Base-by-base conservation (phyloP, 768 basidiomycete species). In the Astraeus odoratus region DNA sequence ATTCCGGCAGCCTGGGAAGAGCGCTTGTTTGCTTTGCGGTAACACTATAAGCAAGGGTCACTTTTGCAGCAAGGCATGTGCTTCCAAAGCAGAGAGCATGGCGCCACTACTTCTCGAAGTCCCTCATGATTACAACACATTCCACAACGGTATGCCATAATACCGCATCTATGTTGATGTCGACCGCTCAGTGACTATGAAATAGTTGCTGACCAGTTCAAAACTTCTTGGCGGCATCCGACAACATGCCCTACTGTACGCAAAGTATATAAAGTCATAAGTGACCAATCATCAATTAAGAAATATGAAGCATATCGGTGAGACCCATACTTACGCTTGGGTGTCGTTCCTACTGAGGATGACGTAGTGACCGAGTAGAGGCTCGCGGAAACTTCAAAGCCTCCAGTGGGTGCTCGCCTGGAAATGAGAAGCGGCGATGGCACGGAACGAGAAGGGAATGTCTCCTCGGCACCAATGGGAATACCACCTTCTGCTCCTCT, bases 381-480 rank as follows among this genome's bases (percentile, higher is more conserved):
- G 52, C 66, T 30, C 72, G 74, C 37, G 82, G 83, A 1, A 74
- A 81, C 24, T 85, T 84, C 48, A n/a, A n/a, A n/a, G 68, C 57
- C 3, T 53, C 68, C 27, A 51, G 70, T 3, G 79, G 79, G 27
- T 68, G 78, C 36, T 76, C 79, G 5, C 62, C 76, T 23, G 83
- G 83, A 24, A 85, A 85, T 51, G 81, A 84, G 60, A 81, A 83
- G 51, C 77, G 83, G 24, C 75, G 83, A 18, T 86, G 81, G 82
- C 83, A 86, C 57, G 83, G 84, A 16, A 86, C 83, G 9, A 72
- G 73, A 27, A 69, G 83, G 15, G 71, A 76, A 39, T 86, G 83
- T 60, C 76, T 70, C 36, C 59, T 85, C 2, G 81, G 81, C 7
- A 80, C 84, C 55, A 75, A 72, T 23, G 80, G 81, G 5, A 71